Evolutionary conservation across 116 monocot genomes (phyloP), one percentile per base, ranked within the genome.

Genomic region (Posidonia oceanica): DNA sequence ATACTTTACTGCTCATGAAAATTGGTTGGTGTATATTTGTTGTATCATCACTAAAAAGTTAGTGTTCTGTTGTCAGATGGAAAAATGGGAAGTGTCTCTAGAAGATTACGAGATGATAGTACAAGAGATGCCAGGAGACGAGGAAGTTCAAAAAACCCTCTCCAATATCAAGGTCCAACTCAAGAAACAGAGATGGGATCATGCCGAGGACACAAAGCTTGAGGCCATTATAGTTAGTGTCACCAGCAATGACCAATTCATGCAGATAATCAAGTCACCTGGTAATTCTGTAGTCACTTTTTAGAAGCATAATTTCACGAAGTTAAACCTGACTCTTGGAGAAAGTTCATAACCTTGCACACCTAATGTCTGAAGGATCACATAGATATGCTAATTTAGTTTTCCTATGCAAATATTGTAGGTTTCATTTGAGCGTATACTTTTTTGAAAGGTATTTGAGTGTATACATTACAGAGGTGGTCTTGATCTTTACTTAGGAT

Each of bases 61-160:
- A 58, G 6, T 58, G n/a, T n/a, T 61, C 14, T 16, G 36, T 62
- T 48, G 39, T 39, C n/a, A 85, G 85, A 14, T 81, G 72, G 75
- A 74, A 65, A 72, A 69, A 57, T 85, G 81, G 85, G 67, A 72
- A 62, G 73, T 54, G 42, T 20, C 81, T 4, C 53, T 76, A 5
- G 38, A 74, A 72, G 85, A 85, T 74, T 85, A 85, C 54, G 75
- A 85, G 70, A 18, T 63, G 14, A 36, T 81, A 75, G 18, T 61
- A 1, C 37, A 74, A 52, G 85, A 85, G 42, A 55, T 73, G 29
- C 78, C 81, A 3, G 78, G 59, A 57, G 75, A 85, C 52, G 69
- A 85, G 62, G 85, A 85, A 29, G 69, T 81, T 40, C 54, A 39
- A 58, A 77, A 68, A 38, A 64, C 74, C 3, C 66, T 82, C 36